Percentiles rank a stretch among this genome's conserved stretches.
These are phyloP conservation scores for Cordyceps cicadae DNA, from an alignment of 2,329 filamentous ascomycete species.

Conservation along the genomic window DNA sequence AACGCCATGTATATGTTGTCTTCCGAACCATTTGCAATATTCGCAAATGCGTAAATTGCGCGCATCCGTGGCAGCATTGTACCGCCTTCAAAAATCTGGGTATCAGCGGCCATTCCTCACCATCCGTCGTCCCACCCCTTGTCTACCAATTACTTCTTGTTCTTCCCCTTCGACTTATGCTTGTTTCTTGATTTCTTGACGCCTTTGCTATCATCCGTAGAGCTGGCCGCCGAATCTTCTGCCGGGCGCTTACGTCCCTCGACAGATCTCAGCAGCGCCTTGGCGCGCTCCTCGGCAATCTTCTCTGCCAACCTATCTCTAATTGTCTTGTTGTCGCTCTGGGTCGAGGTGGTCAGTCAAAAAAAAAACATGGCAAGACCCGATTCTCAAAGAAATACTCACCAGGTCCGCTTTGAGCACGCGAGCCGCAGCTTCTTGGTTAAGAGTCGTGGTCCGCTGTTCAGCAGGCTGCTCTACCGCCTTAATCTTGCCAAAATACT, in stretches of 20 bases:
- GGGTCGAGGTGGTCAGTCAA: slow-evolving; percentile 10
- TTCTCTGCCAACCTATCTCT: slow-evolving; percentile 46
- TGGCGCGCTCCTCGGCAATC: slow-evolving; percentile 48
- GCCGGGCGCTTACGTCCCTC: slow-evolving; percentile 37
- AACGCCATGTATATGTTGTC: slow-evolving; percentile 1
- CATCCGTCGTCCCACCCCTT: not conserved
- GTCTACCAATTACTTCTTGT: not conserved
- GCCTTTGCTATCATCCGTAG: slow-evolving; percentile 22
- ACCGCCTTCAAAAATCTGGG: not conserved
- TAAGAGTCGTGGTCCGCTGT: slow-evolving; percentile 46
- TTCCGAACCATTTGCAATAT: not conserved
- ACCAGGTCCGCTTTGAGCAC: slow-evolving; percentile 78
- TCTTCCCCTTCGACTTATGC: slow-evolving; percentile 21
- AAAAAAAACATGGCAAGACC: not conserved
- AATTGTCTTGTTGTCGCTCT: slow-evolving; percentile 45
- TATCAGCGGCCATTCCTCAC: not conserved
- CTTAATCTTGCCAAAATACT: slow-evolving; percentile 92
- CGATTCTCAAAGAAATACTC: slow-evolving; percentile 22
- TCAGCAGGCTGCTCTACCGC: slow-evolving; percentile 55
- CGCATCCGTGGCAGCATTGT: not conserved
- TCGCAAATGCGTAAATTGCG: not conserved
- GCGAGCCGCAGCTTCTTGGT: slow-evolving; percentile 70
- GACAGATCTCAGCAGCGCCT: slow-evolving; percentile 39
- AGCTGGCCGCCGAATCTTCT: slow-evolving; percentile 22
- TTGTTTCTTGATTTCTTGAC: slow-evolving; percentile 20